Evolutionary conservation across 2,329 filamentous ascomycete species (phyloP).

Genomic region (Capronia coronata): DNA sequence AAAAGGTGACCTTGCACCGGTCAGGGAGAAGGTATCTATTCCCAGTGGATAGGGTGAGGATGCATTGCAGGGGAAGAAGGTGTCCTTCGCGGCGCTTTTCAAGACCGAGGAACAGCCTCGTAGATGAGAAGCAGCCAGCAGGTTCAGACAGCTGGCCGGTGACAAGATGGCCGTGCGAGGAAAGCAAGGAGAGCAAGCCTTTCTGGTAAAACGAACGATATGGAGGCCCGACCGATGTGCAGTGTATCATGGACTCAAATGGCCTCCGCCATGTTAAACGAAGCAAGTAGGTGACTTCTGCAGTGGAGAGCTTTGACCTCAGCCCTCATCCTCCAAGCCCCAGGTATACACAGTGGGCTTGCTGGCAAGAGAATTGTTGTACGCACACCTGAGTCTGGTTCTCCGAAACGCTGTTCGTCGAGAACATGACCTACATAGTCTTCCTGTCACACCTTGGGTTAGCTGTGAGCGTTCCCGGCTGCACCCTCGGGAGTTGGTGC

Average conservation of each 20-base stretch:
- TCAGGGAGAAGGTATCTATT: background rate
- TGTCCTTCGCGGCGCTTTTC: conserved; percentile 7
- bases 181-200: background rate
- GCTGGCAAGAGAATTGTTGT: background rate
- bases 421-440: background rate
- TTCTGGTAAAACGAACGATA: background rate
- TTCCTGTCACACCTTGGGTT: background rate
- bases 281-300: background rate
- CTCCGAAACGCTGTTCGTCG: background rate
- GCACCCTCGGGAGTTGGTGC: background rate
- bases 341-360: background rate
- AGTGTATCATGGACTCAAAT: background rate
- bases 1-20: background rate
- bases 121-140: background rate
- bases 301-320: background rate
- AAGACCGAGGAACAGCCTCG: conserved; percentile 12
- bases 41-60: conserved; percentile 1
- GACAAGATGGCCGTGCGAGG: background rate
- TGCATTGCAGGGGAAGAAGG: background rate
- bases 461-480: background rate
- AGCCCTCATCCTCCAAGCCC: background rate
- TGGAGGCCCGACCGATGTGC: background rate
- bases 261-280: background rate
- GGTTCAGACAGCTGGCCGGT: background rate
- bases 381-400: too few species aligned